Base-by-base conservation (phyloP, 306 rosid genomes). In the Heteromeles arbutifolia region DNA sequence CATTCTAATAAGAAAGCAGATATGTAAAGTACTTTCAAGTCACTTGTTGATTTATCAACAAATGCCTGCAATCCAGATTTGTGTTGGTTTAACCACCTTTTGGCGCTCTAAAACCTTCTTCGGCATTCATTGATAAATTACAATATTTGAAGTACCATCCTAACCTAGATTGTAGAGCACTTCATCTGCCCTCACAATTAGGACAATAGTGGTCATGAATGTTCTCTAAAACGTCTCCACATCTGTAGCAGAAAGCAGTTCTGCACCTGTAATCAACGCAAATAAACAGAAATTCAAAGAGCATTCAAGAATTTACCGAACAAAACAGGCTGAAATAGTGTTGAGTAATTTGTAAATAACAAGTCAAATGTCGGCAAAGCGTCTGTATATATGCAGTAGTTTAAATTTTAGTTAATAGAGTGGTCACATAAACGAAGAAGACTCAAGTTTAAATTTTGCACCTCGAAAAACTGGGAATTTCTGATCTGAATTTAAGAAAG, bases 211-310 rank as follows among this genome's bases (percentile, higher is more conserved):
- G 77, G 19, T 8, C 0, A 41, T 2, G 28, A 28, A 17, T 25
- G 17, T 9, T 22, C 29, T 18, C 18, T 7, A 73, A 41, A 9
- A 73, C 4, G 10, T 59, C 34, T 15, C 65, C 77, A 21, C 77
- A 59, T 43, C 57, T 58, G 57, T 73, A 73, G 57, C 77, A 73
- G 68, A 73, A 73, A 5, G 43, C 21, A 41, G 77, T 73, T 41
- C 31, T 44, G 58, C 77, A 73, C 77, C 77, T 59, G 68, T 34
- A 39, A 58, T 58, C 76, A 58, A 57, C 56, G n/a, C 17, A 41
- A 43, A 68, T 5, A 73, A 73, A 25, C 5, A 15, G 24, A 72
- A 25, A 57, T 56, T 56, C 34, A 72, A 1, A 39, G 32, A 3
- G 12, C 18, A 17, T 37, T 73, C 77, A 59, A 72, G 54, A 34